Evolutionary conservation across 805 yeast genomes (phyloP).

Genomic region (Torulaspora delbrueckii): DNA sequence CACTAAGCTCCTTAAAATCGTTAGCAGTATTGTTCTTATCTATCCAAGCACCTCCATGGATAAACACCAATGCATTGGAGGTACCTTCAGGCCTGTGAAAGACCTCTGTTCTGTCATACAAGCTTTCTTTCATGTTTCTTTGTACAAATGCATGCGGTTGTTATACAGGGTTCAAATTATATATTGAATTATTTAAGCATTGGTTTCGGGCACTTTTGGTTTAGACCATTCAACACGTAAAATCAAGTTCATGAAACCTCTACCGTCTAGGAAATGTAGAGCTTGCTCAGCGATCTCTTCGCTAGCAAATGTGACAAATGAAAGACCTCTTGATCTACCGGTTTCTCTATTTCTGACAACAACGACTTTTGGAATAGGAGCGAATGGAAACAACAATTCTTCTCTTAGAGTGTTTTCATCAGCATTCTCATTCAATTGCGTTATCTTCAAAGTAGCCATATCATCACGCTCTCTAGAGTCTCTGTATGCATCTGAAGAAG

Average conservation of each 20-base stretch:
- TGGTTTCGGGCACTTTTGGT: slow-evolving; percentile 28
- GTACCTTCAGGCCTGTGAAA: slow-evolving; percentile 8
- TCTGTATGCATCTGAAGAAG: slow-evolving; percentile 39
- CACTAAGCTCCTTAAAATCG: slow-evolving; percentile 43
- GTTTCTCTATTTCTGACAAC: slow-evolving; percentile 89
- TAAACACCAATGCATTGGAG: slow-evolving; percentile 43
- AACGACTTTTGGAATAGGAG: slow-evolving; percentile 66
- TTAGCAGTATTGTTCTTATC: slow-evolving; percentile 57
- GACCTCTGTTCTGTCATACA: slow-evolving; percentile 13
- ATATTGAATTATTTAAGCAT: background rate
- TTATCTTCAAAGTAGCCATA: slow-evolving; percentile 78
- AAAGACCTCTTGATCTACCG: slow-evolving; percentile 91
- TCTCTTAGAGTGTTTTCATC: slow-evolving; percentile 74
- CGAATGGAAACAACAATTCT: slow-evolving; percentile 65
- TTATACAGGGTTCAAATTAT: slow-evolving; percentile 3
- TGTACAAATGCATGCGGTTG: slow-evolving; percentile 8
- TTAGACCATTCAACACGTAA: slow-evolving; percentile 60
- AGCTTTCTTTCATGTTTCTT: background rate
- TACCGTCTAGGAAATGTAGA: slow-evolving; percentile 71
- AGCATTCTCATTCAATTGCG: slow-evolving; percentile 83
- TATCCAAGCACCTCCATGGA: slow-evolving; percentile 92
- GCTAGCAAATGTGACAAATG: slow-evolving; percentile 78
- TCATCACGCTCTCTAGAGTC: slow-evolving; percentile 69
- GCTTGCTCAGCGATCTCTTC: slow-evolving; percentile 72
- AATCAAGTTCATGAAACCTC: slow-evolving; percentile 88